A percentile compares a stretch with the other conserved stretches of the same genome.
Conservation (phyloP, 768 basidiomycete species). For the Lactarius vividus region DNA sequence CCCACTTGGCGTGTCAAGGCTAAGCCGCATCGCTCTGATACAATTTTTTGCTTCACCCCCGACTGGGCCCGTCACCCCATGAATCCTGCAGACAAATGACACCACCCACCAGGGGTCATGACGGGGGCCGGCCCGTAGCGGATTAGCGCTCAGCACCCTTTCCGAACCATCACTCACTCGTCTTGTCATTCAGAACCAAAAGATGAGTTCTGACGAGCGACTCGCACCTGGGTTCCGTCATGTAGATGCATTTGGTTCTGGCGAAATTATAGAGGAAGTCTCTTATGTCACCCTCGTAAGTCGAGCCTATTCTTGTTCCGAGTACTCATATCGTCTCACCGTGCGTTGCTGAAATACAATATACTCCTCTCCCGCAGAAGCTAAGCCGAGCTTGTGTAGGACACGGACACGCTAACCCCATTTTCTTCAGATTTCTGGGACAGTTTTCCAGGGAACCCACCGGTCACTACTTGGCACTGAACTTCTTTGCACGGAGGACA, state of each 20-base stretch:
- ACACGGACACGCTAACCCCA: conserved; percentile 72
- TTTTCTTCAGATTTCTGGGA: conserved; percentile 76
- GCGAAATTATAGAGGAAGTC: conserved; percentile 48
- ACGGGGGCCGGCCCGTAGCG: not conserved
- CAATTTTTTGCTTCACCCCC: not conserved
- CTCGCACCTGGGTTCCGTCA: conserved; percentile 62
- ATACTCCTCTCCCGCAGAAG: not conserved
- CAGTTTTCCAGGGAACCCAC: conserved; percentile 68
- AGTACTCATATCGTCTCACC: conserved; percentile 71
- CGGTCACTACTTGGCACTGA: conserved; percentile 71
- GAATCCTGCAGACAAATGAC: conserved; percentile 67
- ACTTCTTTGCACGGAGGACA: conserved; percentile 67
- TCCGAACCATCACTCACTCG: too few species aligned
- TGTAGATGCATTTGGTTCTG: conserved; percentile 61
- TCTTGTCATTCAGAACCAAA: not conserved
- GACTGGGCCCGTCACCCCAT: conserved; percentile 47
- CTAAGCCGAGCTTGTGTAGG: conserved; percentile 37
- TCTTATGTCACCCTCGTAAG: conserved; percentile 72
- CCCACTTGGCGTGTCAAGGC: conserved; percentile 1
- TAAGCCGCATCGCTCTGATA: conserved; percentile 12
- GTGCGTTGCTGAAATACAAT: conserved; percentile 48
- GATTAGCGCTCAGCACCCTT: not conserved
- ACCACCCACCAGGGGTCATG: conserved; percentile 63
- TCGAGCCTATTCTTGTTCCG: conserved; percentile 73
- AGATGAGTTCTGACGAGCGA: conserved; percentile 9